Evolutionary conservation across 805 yeast species (phyloP).

Genomic region (Jamesozyma spencerorum): DNA sequence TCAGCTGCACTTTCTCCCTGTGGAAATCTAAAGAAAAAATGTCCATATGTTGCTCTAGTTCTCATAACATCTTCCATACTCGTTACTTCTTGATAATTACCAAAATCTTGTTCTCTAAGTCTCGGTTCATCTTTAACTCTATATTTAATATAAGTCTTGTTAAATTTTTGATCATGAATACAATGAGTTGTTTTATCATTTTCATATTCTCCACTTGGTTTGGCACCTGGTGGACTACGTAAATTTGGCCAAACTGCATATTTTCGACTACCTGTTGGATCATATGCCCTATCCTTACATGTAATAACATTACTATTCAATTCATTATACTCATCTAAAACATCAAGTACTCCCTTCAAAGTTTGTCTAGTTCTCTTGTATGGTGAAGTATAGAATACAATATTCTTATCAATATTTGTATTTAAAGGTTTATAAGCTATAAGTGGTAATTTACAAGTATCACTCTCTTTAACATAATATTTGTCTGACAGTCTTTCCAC

Average conservation of each 20-base stretch:
- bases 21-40: constrained; percentile 81
- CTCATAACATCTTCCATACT: constrained; percentile 76
- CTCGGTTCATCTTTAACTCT: constrained; percentile 78
- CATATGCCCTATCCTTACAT: constrained; percentile 12
- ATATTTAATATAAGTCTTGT: constrained; percentile 35
- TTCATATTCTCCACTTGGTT: constrained; percentile 23
- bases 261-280: constrained; percentile 21
- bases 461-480: constrained; percentile 8
- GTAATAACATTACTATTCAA: constrained; percentile 19
- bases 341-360: constrained; percentile 56
- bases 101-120: constrained; percentile 91
- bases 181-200: constrained; percentile 14
- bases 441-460: constrained; percentile 11
- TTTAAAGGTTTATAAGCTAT: constrained; percentile 22
- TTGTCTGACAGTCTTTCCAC: constrained; percentile 16
- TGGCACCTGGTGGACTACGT: constrained; percentile 4
- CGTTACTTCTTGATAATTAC: constrained; percentile 74
- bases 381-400: constrained; percentile 80
- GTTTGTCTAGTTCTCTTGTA: constrained; percentile 80
- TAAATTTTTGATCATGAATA: constrained; percentile 3
- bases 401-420: constrained; percentile 39
- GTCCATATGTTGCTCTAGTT: constrained; percentile 82
- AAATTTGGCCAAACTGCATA: constrained; percentile 24
- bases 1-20: constrained; percentile 95
- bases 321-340: constrained; percentile 34